A percentile compares a stretch with the other conserved stretches of the same genome.
phyloP scores from a whole-genome alignment of 2,329 filamentous ascomycete genomes.

The Alternaria sp. region DNA sequence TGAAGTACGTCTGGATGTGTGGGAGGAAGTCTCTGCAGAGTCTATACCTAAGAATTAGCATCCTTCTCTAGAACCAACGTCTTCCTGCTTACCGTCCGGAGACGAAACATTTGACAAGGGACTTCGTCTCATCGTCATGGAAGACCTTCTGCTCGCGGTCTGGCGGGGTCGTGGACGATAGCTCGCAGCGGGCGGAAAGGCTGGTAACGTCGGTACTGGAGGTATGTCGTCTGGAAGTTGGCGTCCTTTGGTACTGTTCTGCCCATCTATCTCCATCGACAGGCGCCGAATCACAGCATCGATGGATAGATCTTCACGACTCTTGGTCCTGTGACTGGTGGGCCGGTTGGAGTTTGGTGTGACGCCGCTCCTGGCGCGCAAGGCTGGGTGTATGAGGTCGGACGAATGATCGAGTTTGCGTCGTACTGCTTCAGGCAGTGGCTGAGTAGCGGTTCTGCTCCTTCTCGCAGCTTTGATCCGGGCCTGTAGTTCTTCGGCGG shows the following conservation, averaged over 20 bases:
- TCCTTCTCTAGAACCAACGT: neutral
- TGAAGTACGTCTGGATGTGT: constrained; percentile 16
- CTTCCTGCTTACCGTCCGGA: constrained; percentile 12
- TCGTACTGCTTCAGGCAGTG: constrained; percentile 16
- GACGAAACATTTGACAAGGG: constrained; percentile 26
- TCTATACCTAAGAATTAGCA: constrained; percentile 10
- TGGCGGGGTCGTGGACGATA: constrained; percentile 14
- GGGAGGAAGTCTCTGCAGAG: constrained; percentile 9
- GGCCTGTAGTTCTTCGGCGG: constrained; percentile 29
- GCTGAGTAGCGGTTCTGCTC: constrained; percentile 14
- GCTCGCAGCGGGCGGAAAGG: constrained; percentile 4
- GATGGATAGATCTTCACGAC: constrained; percentile 23
- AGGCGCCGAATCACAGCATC: constrained; percentile 36
- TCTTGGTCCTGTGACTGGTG: constrained; percentile 12
- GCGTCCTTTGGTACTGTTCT: neutral
- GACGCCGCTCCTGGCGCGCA: constrained; percentile 17
- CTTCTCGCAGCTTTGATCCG: constrained; percentile 31
- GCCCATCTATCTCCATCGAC: constrained; percentile 6
- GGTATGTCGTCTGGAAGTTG: constrained; percentile 1
- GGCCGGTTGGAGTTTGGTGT: constrained; percentile 1
- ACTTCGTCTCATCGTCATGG: constrained; percentile 21
- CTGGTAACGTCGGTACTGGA: constrained; percentile 9
- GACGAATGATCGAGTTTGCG: constrained; percentile 21
- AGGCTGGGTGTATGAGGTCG: constrained; percentile 19
- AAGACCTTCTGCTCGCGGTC: constrained; percentile 21